Percentiles rank a stretch among this genome's conserved stretches.
phyloP scores from a whole-genome alignment of 352 stramenopile genomes.

The Globisporangium spinosum region DNA sequence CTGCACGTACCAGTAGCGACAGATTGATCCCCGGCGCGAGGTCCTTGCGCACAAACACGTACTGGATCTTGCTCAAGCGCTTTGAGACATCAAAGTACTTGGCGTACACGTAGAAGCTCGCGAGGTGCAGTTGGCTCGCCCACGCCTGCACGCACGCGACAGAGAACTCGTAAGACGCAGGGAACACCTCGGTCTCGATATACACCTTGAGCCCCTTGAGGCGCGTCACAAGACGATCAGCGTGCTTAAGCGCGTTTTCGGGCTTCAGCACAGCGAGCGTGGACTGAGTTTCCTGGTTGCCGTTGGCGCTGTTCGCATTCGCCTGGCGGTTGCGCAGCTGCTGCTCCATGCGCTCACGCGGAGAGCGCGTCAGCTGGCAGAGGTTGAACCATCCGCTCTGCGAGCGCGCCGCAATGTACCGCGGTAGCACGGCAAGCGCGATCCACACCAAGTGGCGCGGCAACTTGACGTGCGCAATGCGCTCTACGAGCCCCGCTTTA shows the following conservation, averaged over 20 bases:
- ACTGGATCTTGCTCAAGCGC: conserved; percentile 62
- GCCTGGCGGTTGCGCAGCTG: conserved; percentile 53
- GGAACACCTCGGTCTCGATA: conserved; percentile 47
- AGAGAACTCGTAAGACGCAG: conserved; percentile 57
- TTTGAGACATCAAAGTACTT: conserved; percentile 70
- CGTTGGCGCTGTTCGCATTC: conserved; percentile 13
- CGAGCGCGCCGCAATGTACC: conserved; percentile 62
- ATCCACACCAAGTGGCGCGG: conserved; percentile 57
- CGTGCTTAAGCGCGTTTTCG: conserved; percentile 23
- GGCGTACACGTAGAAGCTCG: conserved; percentile 75
- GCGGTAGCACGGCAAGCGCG: conserved; percentile 42
- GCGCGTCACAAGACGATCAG: conserved; percentile 46
- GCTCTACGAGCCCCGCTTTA: background rate
- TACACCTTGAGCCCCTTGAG: conserved; percentile 33
- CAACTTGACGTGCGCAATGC: conserved; percentile 31
- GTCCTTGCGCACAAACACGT: conserved; percentile 75
- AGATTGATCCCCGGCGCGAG: conserved; percentile 53
- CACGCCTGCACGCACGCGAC: conserved; percentile 45
- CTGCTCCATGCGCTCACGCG: conserved; percentile 77
- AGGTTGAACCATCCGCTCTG: conserved; percentile 71
- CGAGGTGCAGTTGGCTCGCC: conserved; percentile 54
- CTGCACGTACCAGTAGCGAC: conserved; percentile 51
- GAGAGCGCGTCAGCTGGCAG: conserved; percentile 52
- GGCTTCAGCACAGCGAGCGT: conserved; percentile 13
- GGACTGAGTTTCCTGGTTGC: background rate